Conservation (phyloP, 495 filamentous ascomycete species). For the Talaromyces proteolyticus region DNA sequence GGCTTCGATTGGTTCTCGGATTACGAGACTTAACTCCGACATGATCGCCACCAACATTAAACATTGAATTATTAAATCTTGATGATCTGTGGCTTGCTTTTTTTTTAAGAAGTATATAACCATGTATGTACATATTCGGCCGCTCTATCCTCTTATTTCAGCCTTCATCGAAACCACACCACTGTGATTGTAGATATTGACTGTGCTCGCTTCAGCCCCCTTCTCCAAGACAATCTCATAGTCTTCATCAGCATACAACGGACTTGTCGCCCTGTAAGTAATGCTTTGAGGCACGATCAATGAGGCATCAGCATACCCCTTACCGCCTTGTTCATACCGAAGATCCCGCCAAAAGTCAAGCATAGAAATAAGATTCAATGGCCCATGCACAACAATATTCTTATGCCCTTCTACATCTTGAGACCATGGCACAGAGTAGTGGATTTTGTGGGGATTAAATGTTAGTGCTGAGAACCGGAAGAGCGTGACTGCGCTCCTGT, state of each 20-base stretch:
- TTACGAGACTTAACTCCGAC: background rate
- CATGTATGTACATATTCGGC: too few relatives aligned
- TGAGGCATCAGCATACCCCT: conserved; percentile 1
- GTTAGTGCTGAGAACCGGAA: conserved; percentile 71
- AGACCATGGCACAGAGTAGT: conserved; percentile 58
- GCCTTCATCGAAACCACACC: conserved; percentile 43
- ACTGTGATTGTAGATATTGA: conserved; percentile 35
- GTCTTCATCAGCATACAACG: conserved; percentile 54
- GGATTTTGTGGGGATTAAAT: conserved; percentile 69
- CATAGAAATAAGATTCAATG: conserved; percentile 58
- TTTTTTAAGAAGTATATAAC: background rate
- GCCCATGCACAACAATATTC: conserved; percentile 57
- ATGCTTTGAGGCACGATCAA: conserved; percentile 41
- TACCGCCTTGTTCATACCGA: background rate
- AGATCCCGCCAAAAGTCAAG: conserved; percentile 59
- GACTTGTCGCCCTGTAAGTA: conserved; percentile 51
- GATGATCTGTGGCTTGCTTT: background rate
- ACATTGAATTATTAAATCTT: background rate
- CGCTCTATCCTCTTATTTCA: conserved; percentile 23
- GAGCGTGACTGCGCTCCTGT: conserved; percentile 50
- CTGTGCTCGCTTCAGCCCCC: conserved; percentile 16
- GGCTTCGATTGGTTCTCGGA: too few relatives aligned
- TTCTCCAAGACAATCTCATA: conserved; percentile 39
- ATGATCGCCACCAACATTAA: background rate
- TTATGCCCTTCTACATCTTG: conserved; percentile 53